These are phyloP conservation scores for Fusarium pseudocircinatum DNA, from an alignment of 2,329 filamentous ascomycete genomes.

Conservation along the genomic window DNA sequence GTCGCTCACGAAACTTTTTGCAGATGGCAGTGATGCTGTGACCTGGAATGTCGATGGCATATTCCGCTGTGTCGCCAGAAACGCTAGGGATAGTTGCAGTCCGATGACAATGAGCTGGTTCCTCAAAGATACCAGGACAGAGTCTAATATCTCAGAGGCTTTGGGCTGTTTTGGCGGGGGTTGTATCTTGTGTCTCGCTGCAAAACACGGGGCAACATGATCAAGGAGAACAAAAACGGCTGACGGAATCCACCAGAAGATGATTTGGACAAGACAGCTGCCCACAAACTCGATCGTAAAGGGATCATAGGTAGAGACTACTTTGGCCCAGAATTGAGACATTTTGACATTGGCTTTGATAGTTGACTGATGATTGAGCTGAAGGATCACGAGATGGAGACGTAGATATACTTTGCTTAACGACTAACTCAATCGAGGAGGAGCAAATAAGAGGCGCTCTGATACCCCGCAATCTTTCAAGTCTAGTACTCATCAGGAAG, in stretches of 20 bases:
- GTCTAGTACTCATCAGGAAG: background rate
- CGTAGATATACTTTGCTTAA: background rate
- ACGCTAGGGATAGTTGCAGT: slow-evolving; percentile 43
- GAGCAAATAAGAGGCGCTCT: background rate
- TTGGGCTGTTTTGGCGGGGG: slow-evolving; percentile 61
- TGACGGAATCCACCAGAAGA: slow-evolving; percentile 59
- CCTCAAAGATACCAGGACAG: slow-evolving; percentile 54
- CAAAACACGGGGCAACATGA: slow-evolving; percentile 56
- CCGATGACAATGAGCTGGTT: slow-evolving; percentile 57
- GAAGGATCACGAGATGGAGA: background rate
- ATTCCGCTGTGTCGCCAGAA: slow-evolving; percentile 10
- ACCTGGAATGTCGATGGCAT: slow-evolving; percentile 51
- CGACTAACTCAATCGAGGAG: slow-evolving; percentile 20
- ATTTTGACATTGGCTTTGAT: background rate
- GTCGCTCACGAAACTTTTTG: slow-evolving; percentile 51
- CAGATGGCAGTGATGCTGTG: slow-evolving; percentile 49
- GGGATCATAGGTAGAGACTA: background rate
- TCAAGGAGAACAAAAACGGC: slow-evolving; percentile 56
- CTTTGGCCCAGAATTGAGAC: slow-evolving; percentile 2
- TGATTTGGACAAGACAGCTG: slow-evolving; percentile 50
- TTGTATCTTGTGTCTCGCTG: slow-evolving; percentile 63
- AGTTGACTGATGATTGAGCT: background rate
- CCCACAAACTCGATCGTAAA: slow-evolving; percentile 53
- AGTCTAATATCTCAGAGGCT: slow-evolving; percentile 54
- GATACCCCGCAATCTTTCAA: background rate